A percentile compares a stretch with the other conserved stretches of the same genome.
Conservation (phyloP, 1,139 yeast genomes). For the Meyerozyma elateridarum region DNA sequence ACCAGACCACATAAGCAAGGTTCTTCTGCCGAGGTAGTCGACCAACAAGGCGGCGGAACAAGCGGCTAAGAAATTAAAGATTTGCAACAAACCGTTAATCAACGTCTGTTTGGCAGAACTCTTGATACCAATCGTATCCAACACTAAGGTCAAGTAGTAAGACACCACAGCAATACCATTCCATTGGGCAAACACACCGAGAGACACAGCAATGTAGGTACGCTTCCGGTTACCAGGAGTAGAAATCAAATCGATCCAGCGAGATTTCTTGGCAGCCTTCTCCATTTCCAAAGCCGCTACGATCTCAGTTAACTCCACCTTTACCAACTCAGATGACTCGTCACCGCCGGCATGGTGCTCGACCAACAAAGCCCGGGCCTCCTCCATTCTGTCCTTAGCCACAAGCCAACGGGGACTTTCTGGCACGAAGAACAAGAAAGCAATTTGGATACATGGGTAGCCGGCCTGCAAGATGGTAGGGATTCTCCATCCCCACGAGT, state of each 20-base stretch:
- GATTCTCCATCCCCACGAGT: constrained; percentile 5
- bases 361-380: constrained; percentile 13
- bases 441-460: constrained; percentile 3
- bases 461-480: constrained; percentile 5
- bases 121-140: constrained; percentile 15
- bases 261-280: neutral
- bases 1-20: constrained; percentile 9
- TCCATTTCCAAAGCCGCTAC: constrained; percentile 5
- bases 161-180: constrained; percentile 13
- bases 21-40: constrained; percentile 9
- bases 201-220: constrained; percentile 8
- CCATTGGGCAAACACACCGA: constrained; percentile 11
- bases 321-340: constrained; percentile 3
- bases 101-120: constrained; percentile 5
- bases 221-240: constrained; percentile 8
- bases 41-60: constrained; percentile 5
- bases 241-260: constrained; percentile 4
- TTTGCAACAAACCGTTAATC: constrained; percentile 2
- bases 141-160: constrained; percentile 14
- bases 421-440: constrained; percentile 17
- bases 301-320: constrained; percentile 6
- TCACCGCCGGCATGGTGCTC: constrained; percentile 7
- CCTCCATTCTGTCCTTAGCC: constrained; percentile 23
- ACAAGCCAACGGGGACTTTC: constrained; percentile 29
- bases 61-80: constrained; percentile 2